Evolutionary conservation across 306 rosid species (phyloP).

Genomic region (Glycine soja): DNA sequence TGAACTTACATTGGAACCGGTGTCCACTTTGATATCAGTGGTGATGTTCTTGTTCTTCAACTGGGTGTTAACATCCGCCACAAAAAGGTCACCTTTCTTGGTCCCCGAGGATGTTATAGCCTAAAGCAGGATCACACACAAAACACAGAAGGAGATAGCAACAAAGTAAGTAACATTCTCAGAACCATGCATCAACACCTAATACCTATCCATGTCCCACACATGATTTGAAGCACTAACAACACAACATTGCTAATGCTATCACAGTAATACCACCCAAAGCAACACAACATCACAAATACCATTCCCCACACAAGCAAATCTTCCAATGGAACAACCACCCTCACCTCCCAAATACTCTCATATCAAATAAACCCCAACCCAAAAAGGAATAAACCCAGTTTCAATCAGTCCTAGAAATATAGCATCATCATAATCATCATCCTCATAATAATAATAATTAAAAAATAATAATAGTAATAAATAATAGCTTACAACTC

Average conservation of each 20-base stretch:
- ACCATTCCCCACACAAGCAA: too few relatives aligned
- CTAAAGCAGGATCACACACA: conserved; percentile 50
- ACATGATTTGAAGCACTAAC: too few relatives aligned
- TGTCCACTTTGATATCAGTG: conserved; percentile 87
- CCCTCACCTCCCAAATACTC: too few relatives aligned
- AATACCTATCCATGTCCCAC: too few relatives aligned
- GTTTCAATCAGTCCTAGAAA: neutral
- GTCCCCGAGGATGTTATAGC: conserved; percentile 82
- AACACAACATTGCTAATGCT: too few relatives aligned
- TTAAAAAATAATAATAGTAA: neutral
- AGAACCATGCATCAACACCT: too few relatives aligned
- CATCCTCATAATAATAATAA: neutral
- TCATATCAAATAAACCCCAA: neutral
- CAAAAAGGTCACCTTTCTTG: conserved; percentile 72
- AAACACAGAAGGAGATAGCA: neutral
- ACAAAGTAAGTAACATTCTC: conserved; percentile 8
- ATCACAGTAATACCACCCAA: too few relatives aligned
- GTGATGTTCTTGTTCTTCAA: conserved; percentile 82
- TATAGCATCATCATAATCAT: neutral
- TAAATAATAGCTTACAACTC: conserved; percentile 67
- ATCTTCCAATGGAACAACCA: too few relatives aligned
- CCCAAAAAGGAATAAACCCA: conserved; percentile 3
- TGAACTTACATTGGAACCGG: conserved; percentile 70
- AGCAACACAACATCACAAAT: too few relatives aligned
- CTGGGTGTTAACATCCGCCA: conserved; percentile 86